Percentiles rank a stretch among this genome's conserved stretches.
These are phyloP conservation scores for Backusella morwellensis DNA, from an alignment of 192 early-diverging fungal species.

Conservation along the genomic window DNA sequence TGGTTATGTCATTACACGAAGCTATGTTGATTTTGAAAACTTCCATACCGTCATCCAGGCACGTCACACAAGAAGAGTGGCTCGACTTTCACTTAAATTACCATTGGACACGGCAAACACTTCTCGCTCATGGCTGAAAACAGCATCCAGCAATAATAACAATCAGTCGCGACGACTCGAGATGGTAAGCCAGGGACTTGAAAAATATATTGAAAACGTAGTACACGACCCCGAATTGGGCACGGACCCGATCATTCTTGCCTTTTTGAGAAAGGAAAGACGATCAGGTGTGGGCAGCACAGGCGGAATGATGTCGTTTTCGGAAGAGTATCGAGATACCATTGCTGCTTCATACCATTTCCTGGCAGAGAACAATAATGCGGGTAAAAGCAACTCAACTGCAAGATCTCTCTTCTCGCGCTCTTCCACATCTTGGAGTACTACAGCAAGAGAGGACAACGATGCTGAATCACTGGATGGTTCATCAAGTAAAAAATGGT, in stretches of 20 bases:
- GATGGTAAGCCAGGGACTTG: slow-evolving; percentile 18
- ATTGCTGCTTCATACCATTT: background rate
- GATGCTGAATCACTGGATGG: background rate
- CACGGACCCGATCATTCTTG: slow-evolving; percentile 19
- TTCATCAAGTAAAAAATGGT: slow-evolving; percentile 3
- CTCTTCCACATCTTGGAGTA: background rate
- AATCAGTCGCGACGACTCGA: background rate
- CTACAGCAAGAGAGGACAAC: background rate
- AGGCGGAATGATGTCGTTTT: slow-evolving; percentile 4
- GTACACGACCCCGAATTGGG: slow-evolving; percentile 29
- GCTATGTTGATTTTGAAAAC: slow-evolving; percentile 31
- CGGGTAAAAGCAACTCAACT: background rate
- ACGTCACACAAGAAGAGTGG: slow-evolving; percentile 18
- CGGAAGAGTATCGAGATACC: slow-evolving; percentile 15
- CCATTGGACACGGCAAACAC: slow-evolving; percentile 20
- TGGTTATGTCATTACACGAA: slow-evolving; percentile 35
- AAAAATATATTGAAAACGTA: slow-evolving; percentile 23
- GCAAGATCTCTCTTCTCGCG: slow-evolving; percentile 7
- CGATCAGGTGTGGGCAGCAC: background rate
- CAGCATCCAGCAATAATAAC: background rate
- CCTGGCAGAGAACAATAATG: background rate
- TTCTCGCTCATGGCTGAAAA: slow-evolving; percentile 21
- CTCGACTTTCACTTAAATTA: slow-evolving; percentile 10
- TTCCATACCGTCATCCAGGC: slow-evolving; percentile 23
- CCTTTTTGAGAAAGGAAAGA: slow-evolving; percentile 34